Evolutionary conservation across 164 flowering plant genomes (phyloP).

Genomic region (Umbellularia californica): DNA sequence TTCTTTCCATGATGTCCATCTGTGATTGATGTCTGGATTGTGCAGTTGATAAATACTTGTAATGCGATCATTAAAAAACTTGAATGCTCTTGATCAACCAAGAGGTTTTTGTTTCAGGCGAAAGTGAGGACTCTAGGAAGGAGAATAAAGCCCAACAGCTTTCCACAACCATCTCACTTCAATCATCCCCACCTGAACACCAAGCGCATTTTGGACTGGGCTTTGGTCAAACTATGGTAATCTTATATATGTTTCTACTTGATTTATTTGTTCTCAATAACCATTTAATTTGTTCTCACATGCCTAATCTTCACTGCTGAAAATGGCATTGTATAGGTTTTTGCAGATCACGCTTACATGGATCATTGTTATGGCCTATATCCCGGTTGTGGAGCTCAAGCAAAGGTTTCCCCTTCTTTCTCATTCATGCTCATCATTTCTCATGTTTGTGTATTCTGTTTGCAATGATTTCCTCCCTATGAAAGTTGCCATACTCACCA

Average conservation of each 20-base stretch:
- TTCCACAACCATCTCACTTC: neutral
- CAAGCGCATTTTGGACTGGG: neutral
- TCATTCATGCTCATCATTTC: neutral
- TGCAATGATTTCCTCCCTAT: neutral
- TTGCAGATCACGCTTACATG: neutral
- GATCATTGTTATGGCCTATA: neutral
- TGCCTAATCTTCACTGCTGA: neutral
- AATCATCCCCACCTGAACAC: neutral
- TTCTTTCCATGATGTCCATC: neutral
- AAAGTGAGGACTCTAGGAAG: neutral
- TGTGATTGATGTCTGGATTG: neutral
- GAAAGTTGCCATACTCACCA: too few species aligned
- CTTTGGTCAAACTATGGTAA: neutral
- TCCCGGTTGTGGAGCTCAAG: neutral
- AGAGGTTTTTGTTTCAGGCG: neutral
- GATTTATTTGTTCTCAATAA: too few species aligned
- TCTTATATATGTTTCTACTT: neutral
- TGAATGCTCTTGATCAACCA: neutral
- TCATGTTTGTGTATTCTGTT: neutral
- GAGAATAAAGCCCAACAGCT: neutral
- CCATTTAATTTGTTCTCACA: neutral
- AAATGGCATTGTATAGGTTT: neutral
- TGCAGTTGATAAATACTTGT: neutral
- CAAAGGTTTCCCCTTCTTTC: neutral
- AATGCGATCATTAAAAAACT: neutral